A percentile compares a stretch with the other conserved stretches of the same genome.
Conservation (phyloP, 495 filamentous ascomycete genomes). For the Aspergillus bridgeri region DNA sequence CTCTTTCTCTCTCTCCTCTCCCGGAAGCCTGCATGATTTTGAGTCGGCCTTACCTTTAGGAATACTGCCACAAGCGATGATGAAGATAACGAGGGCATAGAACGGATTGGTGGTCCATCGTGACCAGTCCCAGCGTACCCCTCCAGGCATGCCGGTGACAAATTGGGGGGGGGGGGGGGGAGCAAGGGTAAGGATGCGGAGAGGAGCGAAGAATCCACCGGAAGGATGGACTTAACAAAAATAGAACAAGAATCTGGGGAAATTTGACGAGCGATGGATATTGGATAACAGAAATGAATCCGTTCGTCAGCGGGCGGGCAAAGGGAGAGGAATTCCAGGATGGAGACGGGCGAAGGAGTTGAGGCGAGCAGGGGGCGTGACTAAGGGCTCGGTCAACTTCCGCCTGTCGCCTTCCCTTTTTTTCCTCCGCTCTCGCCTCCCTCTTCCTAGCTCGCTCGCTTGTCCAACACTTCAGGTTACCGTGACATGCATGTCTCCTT, state of each 20-base stretch:
- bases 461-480: neutral
- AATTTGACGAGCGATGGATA: neutral
- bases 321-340: neutral
- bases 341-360: slow-evolving; percentile 6
- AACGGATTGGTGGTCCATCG: slow-evolving; percentile 40
- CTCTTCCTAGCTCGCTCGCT: neutral
- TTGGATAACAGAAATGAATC: neutral
- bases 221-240: neutral
- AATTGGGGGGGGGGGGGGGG: no score
- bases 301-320: neutral
- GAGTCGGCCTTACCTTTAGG: slow-evolving; percentile 35
- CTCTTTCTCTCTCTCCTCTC: neutral
- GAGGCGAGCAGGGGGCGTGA: slow-evolving; percentile 7
- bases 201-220: neutral
- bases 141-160: slow-evolving; percentile 25
- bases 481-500: no score
- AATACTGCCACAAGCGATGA: slow-evolving; percentile 43
- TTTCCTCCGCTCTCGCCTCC: neutral
- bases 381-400: slow-evolving; percentile 28
- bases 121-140: slow-evolving; percentile 19
- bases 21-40: neutral
- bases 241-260: neutral
- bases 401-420: slow-evolving; percentile 7
- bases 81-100: slow-evolving; percentile 37
- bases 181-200: slow-evolving; percentile 17